Percentiles rank a stretch among this genome's conserved stretches.
Conservation (phyloP, 208 protist genomes). For the Trypanosoma brucei region DNA sequence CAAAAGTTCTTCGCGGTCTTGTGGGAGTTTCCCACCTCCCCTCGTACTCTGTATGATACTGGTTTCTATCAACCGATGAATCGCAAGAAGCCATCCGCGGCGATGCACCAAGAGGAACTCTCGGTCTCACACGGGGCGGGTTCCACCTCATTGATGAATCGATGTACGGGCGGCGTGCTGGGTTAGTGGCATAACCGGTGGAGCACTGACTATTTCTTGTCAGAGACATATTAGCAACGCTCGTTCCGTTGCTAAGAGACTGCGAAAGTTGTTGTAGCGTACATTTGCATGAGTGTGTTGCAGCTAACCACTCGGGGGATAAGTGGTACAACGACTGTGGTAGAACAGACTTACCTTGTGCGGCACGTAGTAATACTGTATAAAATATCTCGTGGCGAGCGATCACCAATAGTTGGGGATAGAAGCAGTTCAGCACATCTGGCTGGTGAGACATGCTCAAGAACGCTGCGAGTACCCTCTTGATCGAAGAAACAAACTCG, state of each 20-base stretch:
- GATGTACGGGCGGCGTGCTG: not conserved
- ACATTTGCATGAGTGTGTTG: not conserved
- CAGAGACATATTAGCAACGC: not conserved
- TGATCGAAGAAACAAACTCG: constrained; percentile 8
- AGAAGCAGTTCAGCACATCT: not conserved
- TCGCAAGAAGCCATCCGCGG: not conserved
- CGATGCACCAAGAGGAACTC: not conserved
- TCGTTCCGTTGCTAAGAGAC: not conserved
- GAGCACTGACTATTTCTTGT: not conserved
- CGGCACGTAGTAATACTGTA: constrained; percentile 17
- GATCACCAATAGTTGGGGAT: constrained; percentile 12
- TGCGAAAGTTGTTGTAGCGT: not conserved
- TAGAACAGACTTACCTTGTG: constrained; percentile 11
- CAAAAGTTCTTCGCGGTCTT: not conserved
- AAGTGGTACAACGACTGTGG: not conserved
- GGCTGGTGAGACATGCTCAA: not conserved
- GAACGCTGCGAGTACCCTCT: constrained; percentile 15
- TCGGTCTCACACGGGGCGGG: not conserved
- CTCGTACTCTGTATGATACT: not conserved
- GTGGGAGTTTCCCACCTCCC: not conserved
- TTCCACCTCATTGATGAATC: constrained; percentile 5
- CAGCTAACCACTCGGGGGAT: not conserved
- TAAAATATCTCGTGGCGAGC: constrained; percentile 16
- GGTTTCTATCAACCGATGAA: constrained; percentile 8
- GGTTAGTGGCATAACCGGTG: not conserved